phyloP scores from a whole-genome alignment of 2,329 filamentous ascomycete species.

The Phialophora macrospora region DNA sequence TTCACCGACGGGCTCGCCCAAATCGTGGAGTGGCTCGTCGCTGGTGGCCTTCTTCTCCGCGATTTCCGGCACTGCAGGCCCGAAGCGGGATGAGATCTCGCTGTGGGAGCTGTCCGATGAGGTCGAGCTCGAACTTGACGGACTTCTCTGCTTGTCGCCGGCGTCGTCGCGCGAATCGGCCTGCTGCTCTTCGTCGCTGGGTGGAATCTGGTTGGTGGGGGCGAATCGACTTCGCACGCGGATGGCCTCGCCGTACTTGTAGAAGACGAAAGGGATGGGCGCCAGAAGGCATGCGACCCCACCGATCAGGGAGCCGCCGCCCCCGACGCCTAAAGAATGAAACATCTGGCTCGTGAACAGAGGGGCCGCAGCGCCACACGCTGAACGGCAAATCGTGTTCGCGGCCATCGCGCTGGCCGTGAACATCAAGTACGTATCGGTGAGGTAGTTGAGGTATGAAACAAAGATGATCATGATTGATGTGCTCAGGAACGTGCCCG shows the following conservation, averaged over 20 bases:
- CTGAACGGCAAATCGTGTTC: constrained; percentile 53
- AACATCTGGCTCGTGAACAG: constrained; percentile 56
- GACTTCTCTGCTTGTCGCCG: not conserved
- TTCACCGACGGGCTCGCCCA: not conserved
- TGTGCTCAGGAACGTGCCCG: constrained; percentile 50
- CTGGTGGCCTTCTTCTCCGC: constrained; percentile 3
- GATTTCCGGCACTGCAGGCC: not conserved
- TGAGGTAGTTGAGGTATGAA: constrained; percentile 50
- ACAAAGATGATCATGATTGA: constrained; percentile 51
- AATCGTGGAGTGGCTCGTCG: constrained; percentile 1
- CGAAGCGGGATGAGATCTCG: not conserved
- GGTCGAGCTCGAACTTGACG: constrained; percentile 18
- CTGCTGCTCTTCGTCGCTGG: constrained; percentile 32
- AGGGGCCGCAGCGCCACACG: constrained; percentile 55
- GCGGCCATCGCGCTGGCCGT: constrained; percentile 52
- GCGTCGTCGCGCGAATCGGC: not conserved
- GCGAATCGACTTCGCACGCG: constrained; percentile 56
- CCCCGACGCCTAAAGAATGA: constrained; percentile 52
- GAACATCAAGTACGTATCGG: constrained; percentile 52
- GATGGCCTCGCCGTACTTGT: constrained; percentile 50
- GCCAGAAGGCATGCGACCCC: constrained; percentile 53
- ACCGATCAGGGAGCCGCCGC: constrained; percentile 53
- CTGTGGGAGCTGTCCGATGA: not conserved
- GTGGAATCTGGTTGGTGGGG: constrained; percentile 34
- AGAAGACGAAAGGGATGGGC: constrained; percentile 53